phyloP scores from a whole-genome alignment of 2,329 filamentous ascomycete species.

The Aspergillus sp. region DNA sequence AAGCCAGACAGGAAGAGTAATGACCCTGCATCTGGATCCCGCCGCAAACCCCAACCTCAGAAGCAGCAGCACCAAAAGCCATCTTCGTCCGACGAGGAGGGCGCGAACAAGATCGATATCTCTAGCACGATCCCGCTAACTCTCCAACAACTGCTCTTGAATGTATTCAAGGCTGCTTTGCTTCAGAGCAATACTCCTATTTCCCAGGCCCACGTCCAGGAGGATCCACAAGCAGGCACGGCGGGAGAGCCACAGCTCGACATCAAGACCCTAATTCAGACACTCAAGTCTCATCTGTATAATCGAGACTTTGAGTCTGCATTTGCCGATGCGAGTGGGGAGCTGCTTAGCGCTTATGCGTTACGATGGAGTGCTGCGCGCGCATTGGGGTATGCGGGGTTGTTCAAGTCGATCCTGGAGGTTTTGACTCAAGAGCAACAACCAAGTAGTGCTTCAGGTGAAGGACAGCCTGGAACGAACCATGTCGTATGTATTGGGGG shows the following conservation, averaged over 20 bases:
- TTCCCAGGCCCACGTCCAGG: background rate
- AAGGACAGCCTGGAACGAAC: slow-evolving; percentile 1
- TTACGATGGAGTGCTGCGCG: slow-evolving; percentile 88
- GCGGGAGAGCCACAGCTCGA: slow-evolving; percentile 26
- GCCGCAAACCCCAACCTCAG: slow-evolving; percentile 6
- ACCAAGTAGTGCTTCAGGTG: background rate
- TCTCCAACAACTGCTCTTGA: slow-evolving; percentile 71
- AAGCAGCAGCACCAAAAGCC: slow-evolving; percentile 2
- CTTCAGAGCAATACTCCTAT: slow-evolving; percentile 31
- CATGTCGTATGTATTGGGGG: slow-evolving; percentile 65
- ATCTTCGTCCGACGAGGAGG: background rate
- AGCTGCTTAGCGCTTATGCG: slow-evolving; percentile 80
- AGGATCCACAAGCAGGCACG: background rate
- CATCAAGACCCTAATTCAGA: slow-evolving; percentile 67
- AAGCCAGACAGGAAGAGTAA: slow-evolving; percentile 18
- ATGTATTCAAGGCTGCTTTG: slow-evolving; percentile 74
- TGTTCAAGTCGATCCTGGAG: slow-evolving; percentile 51
- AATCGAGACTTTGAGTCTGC: slow-evolving; percentile 81
- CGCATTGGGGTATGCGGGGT: slow-evolving; percentile 77
- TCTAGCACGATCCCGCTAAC: slow-evolving; percentile 50
- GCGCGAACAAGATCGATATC: slow-evolving; percentile 25
- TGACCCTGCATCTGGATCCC: slow-evolving; percentile 6
- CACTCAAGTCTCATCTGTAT: slow-evolving; percentile 84
- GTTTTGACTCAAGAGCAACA: slow-evolving; percentile 19
- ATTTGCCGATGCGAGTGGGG: slow-evolving; percentile 67